Conservation (phyloP, 2,329 filamentous ascomycete genomes). For the Aspergillus glaucus region DNA sequence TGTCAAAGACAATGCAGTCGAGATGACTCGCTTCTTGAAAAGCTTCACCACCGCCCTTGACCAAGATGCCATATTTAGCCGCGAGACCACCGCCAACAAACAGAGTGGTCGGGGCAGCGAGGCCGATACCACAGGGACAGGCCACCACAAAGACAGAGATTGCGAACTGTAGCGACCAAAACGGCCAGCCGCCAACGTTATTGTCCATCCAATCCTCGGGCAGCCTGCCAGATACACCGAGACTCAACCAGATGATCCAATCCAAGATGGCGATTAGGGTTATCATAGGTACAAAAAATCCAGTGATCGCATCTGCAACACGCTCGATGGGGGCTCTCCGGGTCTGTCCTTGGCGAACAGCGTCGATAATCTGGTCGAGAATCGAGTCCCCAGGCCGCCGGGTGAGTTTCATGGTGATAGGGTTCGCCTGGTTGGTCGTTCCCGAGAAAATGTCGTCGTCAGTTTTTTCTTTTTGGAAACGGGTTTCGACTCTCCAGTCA, state of each 20-base stretch:
- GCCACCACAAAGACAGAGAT: constrained; percentile 84
- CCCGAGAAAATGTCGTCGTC: constrained; percentile 42
- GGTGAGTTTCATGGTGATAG: constrained; percentile 36
- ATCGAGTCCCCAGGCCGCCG: constrained; percentile 43
- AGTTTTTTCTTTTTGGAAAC: constrained; percentile 31
- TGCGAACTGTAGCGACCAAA: constrained; percentile 57
- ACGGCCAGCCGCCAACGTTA: constrained; percentile 45
- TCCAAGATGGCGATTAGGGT: constrained; percentile 43
- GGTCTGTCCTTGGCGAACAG: constrained; percentile 45
- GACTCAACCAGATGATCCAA: constrained; percentile 43
- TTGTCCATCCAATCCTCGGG: constrained; percentile 47
- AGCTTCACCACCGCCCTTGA: constrained; percentile 77
- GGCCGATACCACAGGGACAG: constrained; percentile 74
- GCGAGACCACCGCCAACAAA: constrained; percentile 77
- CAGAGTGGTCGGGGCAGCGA: constrained; percentile 81
- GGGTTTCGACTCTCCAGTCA: constrained; percentile 57
- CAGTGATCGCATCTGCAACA: constrained; percentile 42
- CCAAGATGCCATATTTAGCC: constrained; percentile 71
- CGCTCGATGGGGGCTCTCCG: constrained; percentile 45
- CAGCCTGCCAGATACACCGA: constrained; percentile 40
- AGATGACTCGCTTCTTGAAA: constrained; percentile 77
- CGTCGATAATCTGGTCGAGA: constrained; percentile 45
- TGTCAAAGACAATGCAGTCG: constrained; percentile 78
- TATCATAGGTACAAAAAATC: constrained; percentile 45
- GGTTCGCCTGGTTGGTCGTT: constrained; percentile 43